Evolutionary conservation across 345 rosid genomes (phyloP), one percentile per base, ranked within the genome.

Genomic region (Gossypium longicalyx): DNA sequence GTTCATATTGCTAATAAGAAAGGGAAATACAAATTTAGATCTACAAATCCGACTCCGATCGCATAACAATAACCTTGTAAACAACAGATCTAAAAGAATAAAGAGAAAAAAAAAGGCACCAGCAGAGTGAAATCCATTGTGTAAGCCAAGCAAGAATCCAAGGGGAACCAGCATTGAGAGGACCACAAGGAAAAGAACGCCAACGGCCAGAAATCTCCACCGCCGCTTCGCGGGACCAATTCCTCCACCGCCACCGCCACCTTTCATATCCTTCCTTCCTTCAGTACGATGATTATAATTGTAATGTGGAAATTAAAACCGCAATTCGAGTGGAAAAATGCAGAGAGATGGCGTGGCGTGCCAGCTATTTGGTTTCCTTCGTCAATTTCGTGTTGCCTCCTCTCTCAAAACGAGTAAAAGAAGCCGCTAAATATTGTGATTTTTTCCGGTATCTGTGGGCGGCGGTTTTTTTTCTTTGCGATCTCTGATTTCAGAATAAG

Each of bases 121-220:
- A 56, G 89, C 51, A 72, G 97, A 81, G 85, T 90, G 92, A 73
- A 94, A 89, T 73, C 98, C 88, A 22, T 87, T 89, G 87, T 88
- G 86, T 81, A 91, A 86, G 78, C 97, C 98, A 23, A 91, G 93
- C 73, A 94, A 82, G 78, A 94, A 91, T 60, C 88, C 95, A 43
- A 94, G 95, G 72, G 97, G 98, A 78, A 92, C 97, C 65, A 94
- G 89, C 98, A 93, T 92, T 25, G 98, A 94, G 62, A 94, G 92
- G 52, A 94, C 51, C 44, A 94, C 94, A 49, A 94, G 98, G 69
- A 88, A 87, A 67, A 91, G 89, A 3, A 92, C 97, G 22, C 93
- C 95, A 52, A 87, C 74, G 17, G 83, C 96, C 62, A 91, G 84
- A 67, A 85, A 79, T 78, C 87, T 85, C 97, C 97, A 91, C 74